Conservation (phyloP, 169 alveolate genomes). For the Plasmodium coatneyi region DNA sequence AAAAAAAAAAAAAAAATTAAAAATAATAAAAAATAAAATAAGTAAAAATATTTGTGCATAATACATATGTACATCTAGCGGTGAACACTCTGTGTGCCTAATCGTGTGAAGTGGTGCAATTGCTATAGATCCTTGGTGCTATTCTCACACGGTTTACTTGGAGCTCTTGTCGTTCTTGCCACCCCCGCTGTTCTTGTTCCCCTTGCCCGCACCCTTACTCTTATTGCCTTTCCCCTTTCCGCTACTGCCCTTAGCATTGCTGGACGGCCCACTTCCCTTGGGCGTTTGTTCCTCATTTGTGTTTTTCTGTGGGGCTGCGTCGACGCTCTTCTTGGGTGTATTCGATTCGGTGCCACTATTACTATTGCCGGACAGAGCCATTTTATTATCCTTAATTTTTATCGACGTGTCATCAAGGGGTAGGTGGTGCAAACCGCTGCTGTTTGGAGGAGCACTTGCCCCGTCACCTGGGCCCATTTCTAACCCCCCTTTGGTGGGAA, state of each 20-base stretch:
- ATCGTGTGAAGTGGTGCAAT: not conserved
- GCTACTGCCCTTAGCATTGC: not conserved
- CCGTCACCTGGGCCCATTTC: not conserved
- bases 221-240: not conserved
- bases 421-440: not conserved
- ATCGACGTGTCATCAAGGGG: not conserved
- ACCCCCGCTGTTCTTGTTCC: not conserved
- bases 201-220: not conserved
- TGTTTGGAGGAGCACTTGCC: not conserved
- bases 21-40: too few species aligned
- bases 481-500: not conserved
- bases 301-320: not conserved
- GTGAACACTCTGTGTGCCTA: not conserved
- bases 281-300: not conserved
- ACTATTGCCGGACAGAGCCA: not conserved
- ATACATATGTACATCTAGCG: not conserved
- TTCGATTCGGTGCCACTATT: not conserved
- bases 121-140: not conserved
- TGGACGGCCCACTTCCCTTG: not conserved
- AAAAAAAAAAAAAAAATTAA: too few species aligned
- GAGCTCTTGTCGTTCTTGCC: not conserved
- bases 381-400: not conserved
- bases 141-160: not conserved
- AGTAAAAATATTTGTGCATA: not conserved
- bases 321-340: not conserved